Conservation (phyloP, 129 eudicot genomes). For the Heracleum sosnowskyi region DNA sequence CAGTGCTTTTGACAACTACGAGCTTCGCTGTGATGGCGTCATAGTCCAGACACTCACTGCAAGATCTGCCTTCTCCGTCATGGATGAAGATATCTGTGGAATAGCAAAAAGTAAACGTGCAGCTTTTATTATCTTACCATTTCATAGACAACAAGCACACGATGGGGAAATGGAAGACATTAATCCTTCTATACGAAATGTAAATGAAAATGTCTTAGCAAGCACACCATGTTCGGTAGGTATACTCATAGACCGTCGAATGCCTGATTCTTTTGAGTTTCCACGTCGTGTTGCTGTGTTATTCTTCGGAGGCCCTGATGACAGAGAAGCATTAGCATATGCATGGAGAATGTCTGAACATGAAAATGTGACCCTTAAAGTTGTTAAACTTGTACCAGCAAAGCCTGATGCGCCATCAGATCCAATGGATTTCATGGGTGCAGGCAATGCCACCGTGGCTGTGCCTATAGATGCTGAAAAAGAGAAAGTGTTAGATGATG, state of each 20-base stretch:
- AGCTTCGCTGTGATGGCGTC: slow-evolving; percentile 32
- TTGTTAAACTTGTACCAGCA: slow-evolving; percentile 29
- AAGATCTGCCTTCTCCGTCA: slow-evolving; percentile 32
- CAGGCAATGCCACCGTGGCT: background rate
- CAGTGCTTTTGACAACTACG: slow-evolving; percentile 37
- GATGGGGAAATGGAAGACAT: slow-evolving; percentile 48
- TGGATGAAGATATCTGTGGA: slow-evolving; percentile 53
- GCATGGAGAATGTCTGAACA: slow-evolving; percentile 44
- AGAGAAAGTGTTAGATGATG: slow-evolving; percentile 37
- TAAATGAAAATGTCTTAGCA: slow-evolving; percentile 39
- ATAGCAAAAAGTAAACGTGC: slow-evolving; percentile 36
- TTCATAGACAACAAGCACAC: slow-evolving; percentile 24
- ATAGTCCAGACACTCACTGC: slow-evolving; percentile 34
- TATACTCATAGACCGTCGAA: slow-evolving; percentile 40
- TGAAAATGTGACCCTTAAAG: slow-evolving; percentile 18
- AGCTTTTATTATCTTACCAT: slow-evolving; percentile 34
- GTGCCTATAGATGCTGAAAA: slow-evolving; percentile 20
- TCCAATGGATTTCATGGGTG: slow-evolving; percentile 7
- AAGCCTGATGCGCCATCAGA: slow-evolving; percentile 12
- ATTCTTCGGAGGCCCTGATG: slow-evolving; percentile 56
- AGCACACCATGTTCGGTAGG: slow-evolving; percentile 55
- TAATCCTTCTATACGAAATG: slow-evolving; percentile 30
- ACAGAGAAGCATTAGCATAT: slow-evolving; percentile 50
- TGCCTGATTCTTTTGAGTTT: slow-evolving; percentile 13
- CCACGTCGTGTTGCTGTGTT: slow-evolving; percentile 28